A percentile compares a stretch with the other conserved stretches of the same genome.
Conservation (phyloP, 306 rosid genomes). For the Prunus campanulata region DNA sequence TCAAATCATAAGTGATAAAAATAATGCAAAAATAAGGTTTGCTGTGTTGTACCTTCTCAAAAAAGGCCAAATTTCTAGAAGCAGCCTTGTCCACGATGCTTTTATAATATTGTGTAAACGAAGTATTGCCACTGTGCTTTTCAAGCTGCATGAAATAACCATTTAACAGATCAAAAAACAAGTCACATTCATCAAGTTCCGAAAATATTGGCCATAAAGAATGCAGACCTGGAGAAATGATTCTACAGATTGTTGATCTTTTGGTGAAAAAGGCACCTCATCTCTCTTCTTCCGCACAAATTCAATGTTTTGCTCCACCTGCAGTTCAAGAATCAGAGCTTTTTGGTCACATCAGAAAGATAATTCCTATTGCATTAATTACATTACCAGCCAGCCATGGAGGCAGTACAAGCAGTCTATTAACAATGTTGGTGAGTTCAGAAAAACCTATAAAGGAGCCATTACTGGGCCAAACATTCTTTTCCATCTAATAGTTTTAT, state of each 20-base stretch:
- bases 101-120: slow-evolving; percentile 74
- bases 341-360: not conserved
- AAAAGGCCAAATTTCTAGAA: slow-evolving; percentile 49
- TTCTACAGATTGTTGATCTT: slow-evolving; percentile 70
- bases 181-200: not conserved
- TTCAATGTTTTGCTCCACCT: slow-evolving; percentile 82
- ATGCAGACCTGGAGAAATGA: slow-evolving; percentile 76
- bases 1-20: not conserved
- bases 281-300: slow-evolving; percentile 79
- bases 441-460: not conserved
- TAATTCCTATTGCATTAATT: not conserved
- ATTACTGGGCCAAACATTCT: not conserved
- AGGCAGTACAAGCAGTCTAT: not conserved
- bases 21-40: slow-evolving; percentile 12
- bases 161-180: not conserved
- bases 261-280: slow-evolving; percentile 77
- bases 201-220: not conserved
- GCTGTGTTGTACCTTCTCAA: slow-evolving; percentile 53
- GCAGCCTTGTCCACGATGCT: slow-evolving; percentile 74
- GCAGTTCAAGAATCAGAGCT: slow-evolving; percentile 14
- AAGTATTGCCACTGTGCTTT: slow-evolving; percentile 45
- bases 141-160: slow-evolving; percentile 53
- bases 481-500: not conserved
- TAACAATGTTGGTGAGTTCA: not conserved
- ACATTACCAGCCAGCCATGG: not conserved